These are phyloP conservation scores for Chaetomium sp. DNA, from an alignment of 2,329 filamentous ascomycete genomes.

Conservation along the genomic window DNA sequence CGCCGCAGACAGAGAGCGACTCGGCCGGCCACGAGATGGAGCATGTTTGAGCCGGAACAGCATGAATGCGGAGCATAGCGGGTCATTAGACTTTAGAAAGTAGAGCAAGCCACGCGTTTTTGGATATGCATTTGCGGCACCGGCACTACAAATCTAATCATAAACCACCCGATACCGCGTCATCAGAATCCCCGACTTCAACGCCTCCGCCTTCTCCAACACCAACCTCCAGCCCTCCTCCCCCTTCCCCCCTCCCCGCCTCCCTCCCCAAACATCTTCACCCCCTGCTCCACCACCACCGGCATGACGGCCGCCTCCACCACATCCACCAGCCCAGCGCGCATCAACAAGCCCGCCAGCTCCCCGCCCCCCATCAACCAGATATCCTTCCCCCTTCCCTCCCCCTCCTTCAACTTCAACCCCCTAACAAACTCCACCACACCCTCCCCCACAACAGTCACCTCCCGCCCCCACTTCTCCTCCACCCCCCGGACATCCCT, in stretches of 20 bases:
- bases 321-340: constrained; percentile 38
- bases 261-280: constrained; percentile 32
- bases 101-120: not conserved
- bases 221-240: constrained; percentile 15
- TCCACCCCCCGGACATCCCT: constrained; percentile 12
- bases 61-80: not conserved
- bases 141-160: not conserved
- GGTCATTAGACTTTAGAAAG: constrained; percentile 4
- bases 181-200: constrained; percentile 28
- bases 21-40: constrained; percentile 19
- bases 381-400: constrained; percentile 36
- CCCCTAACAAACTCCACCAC: constrained; percentile 31
- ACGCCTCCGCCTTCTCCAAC: constrained; percentile 12
- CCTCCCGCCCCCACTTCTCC: constrained; percentile 29
- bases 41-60: not conserved
- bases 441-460: constrained; percentile 36
- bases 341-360: constrained; percentile 38
- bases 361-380: constrained; percentile 44
- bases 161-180: constrained; percentile 25
- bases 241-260: not conserved
- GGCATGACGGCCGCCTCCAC: constrained; percentile 40
- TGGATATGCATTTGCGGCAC: not conserved
- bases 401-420: constrained; percentile 22
- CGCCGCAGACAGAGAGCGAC: constrained; percentile 24
- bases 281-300: constrained; percentile 35